A percentile compares a stretch with the other conserved stretches of the same genome.
Conservation (phyloP, 805 yeast species). For the Starmerella kuoi region DNA sequence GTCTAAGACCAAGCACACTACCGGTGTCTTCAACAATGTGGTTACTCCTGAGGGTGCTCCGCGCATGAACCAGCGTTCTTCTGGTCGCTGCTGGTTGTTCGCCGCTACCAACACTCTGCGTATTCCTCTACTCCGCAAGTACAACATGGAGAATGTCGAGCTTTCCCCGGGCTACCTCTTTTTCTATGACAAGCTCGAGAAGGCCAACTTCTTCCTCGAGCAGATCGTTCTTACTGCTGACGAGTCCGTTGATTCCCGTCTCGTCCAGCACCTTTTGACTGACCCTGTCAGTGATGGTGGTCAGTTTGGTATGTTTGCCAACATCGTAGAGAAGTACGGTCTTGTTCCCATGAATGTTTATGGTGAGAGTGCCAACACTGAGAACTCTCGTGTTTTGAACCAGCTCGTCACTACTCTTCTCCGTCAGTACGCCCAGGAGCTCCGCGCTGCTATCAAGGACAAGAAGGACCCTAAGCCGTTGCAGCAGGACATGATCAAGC, state of each 20-base stretch:
- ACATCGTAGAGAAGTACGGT: constrained; percentile 69
- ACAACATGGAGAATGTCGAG: constrained; percentile 56
- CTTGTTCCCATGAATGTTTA: constrained; percentile 59
- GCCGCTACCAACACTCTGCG: constrained; percentile 70
- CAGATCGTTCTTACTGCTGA: constrained; percentile 58
- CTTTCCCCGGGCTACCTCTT: constrained; percentile 67
- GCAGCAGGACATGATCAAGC: constrained; percentile 38
- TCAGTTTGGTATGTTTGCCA: constrained; percentile 73
- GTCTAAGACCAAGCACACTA: constrained; percentile 18
- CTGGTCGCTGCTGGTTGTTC: constrained; percentile 85
- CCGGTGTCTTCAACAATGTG: constrained; percentile 33
- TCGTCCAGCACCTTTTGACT: constrained; percentile 50
- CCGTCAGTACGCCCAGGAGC: constrained; percentile 62
- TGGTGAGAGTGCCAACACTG: constrained; percentile 55
- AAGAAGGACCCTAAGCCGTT: constrained; percentile 33
- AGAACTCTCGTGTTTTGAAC: constrained; percentile 43
- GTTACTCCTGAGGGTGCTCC: constrained; percentile 47
- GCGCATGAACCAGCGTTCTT: constrained; percentile 56
- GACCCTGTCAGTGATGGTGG: constrained; percentile 78
- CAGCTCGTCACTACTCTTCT: constrained; percentile 53
- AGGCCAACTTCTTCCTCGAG: constrained; percentile 67
- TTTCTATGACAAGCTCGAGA: constrained; percentile 79
- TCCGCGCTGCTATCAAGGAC: constrained; percentile 40
- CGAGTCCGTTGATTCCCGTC: constrained; percentile 55
- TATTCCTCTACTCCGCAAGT: constrained; percentile 45